Evolutionary conservation across 768 basidiomycete species (phyloP).

Genomic region (Trametes villosa): DNA sequence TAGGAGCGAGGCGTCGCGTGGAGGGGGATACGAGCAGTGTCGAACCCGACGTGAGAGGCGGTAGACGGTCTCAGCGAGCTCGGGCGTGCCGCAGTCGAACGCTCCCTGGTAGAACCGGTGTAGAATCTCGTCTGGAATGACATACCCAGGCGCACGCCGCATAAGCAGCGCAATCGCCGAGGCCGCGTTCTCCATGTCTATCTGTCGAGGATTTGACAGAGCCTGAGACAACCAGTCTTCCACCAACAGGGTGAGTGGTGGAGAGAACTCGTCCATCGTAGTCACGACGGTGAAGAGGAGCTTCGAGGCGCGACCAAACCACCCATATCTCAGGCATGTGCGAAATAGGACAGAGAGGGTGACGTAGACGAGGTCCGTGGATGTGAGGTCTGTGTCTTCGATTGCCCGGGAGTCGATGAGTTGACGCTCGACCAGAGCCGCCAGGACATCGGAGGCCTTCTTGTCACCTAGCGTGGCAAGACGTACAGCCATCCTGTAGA

Average conservation of each 20-base stretch:
- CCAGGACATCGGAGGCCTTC: conserved; percentile 52
- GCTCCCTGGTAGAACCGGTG: conserved; percentile 35
- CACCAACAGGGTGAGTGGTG: background rate
- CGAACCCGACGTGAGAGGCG: conserved; percentile 43
- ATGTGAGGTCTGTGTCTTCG: conserved; percentile 39
- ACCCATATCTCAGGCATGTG: conserved; percentile 59
- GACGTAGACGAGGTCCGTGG: conserved; percentile 49
- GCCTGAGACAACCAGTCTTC: conserved; percentile 14
- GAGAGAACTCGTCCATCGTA: background rate
- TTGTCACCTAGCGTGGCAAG: conserved; percentile 43
- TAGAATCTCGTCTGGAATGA: conserved; percentile 47
- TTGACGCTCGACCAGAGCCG: conserved; percentile 47
- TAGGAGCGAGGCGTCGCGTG: conserved; percentile 47
- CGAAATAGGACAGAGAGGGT: conserved; percentile 53
- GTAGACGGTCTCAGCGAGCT: conserved; percentile 52
- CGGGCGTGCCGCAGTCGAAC: conserved; percentile 19
- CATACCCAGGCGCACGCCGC: conserved; percentile 9
- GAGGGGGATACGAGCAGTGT: conserved; percentile 43
- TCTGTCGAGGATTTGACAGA: background rate
- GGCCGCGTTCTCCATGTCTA: background rate
- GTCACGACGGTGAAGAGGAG: conserved; percentile 36
- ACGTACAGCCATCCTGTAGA: conserved; percentile 50
- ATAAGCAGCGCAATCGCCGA: conserved; percentile 28
- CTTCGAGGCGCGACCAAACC: conserved; percentile 47
- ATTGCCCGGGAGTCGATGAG: conserved; percentile 54